Conservation (phyloP, 768 basidiomycete genomes). For the Artomyces pyxidatus region DNA sequence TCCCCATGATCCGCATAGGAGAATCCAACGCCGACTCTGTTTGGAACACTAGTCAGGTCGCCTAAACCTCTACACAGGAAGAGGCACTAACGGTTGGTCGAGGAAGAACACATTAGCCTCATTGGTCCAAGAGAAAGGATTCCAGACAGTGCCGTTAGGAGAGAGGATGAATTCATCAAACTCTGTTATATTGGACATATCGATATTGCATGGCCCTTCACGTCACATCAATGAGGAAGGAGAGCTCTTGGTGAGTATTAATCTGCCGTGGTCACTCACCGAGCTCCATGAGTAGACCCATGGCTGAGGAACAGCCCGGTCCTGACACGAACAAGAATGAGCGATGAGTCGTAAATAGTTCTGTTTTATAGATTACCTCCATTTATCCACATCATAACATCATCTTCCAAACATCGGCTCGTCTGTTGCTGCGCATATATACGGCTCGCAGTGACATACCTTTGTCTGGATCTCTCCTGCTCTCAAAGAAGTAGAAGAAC, state of each 20-base stretch:
- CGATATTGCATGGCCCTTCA: conserved; percentile 52
- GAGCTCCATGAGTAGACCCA: conserved; percentile 54
- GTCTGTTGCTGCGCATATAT: background rate
- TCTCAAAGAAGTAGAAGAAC: conserved; percentile 59
- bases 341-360: no score
- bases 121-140: conserved; percentile 58
- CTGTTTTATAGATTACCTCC: conserved; percentile 4
- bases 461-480: conserved; percentile 33
- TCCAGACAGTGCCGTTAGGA: conserved; percentile 55
- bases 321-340: conserved; percentile 28
- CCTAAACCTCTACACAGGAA: background rate
- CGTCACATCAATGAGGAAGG: no score
- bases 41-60: background rate
- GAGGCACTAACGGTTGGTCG: conserved; percentile 38
- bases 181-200: conserved; percentile 42
- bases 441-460: conserved; percentile 18
- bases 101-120: conserved; percentile 65
- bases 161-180: no score
- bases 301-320: conserved; percentile 46
- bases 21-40: conserved; percentile 61
- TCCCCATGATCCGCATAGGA: conserved; percentile 66
- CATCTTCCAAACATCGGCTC: conserved; percentile 31
- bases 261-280: no score
- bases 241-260: no score
- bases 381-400: conserved; percentile 64